Evolutionary conservation across 306 rosid species (phyloP), one percentile per base, ranked within the genome.

Genomic region (Sechiopsis laciniata): DNA sequence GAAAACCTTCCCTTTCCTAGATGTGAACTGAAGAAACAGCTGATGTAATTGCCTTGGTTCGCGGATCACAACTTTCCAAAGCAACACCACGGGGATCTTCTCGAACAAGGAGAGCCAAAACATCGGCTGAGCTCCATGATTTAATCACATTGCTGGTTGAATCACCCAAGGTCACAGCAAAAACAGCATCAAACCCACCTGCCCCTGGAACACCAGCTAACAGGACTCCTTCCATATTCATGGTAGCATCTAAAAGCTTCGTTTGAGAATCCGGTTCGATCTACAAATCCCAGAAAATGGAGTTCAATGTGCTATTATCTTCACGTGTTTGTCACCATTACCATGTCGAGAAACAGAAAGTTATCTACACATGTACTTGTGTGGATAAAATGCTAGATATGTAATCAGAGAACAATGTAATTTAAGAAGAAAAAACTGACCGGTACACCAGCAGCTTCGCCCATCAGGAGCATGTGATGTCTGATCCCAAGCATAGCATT

Each of bases 191-290:
- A 60, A 83, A 94, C 76, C 99, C 99, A 80, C 99, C 99, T 42
- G 97, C 97, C 72, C 98, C 99, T 32, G 99, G 99, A 82, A 94
- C 97, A 79, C 99, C 99, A 63, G 97, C 96, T 78, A 94, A 81
- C 81, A 94, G 72, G 45, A 94, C 90, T 62, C 99, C 99, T 86
- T 90, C 99, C 91, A 89, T 84, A 77, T 84, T 85, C 95, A 89
- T 81, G 26, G 97, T 89, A 60, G 92, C 82, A 69, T 94, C 89
- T 79, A 94, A 76, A 84, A 94, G 97, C 67, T 20, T 86, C 59
- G 96, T 89, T 82, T 91, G 99, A 48, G 96, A 86, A 62, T 89
- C 91, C 52, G 99, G 99, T 79, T 91, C 99, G 79, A 94, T 91
- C 99, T 94, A 83, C 60, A 81, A 20, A 74, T 57, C 67, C 50